A percentile compares a stretch with the other conserved stretches of the same genome.
Evolutionary conservation across 306 rosid species (phyloP).

Genomic region (Aeschynomene evenia): DNA sequence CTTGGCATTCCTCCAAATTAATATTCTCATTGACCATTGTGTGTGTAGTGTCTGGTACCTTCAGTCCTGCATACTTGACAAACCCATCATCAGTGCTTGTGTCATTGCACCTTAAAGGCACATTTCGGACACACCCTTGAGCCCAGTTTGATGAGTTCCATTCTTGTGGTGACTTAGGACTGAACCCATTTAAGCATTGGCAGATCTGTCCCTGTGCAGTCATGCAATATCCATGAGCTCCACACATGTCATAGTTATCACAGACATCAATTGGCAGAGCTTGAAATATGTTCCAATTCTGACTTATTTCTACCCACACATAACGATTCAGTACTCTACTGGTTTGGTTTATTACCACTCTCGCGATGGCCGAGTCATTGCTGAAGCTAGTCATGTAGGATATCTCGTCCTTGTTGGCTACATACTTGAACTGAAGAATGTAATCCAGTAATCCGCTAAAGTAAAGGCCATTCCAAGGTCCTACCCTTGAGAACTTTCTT

Average conservation of each 20-base stretch:
- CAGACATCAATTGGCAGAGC: slow-evolving; percentile 33
- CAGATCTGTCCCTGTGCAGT: slow-evolving; percentile 20
- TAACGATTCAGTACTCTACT: neutral
- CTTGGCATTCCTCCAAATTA: slow-evolving; percentile 22
- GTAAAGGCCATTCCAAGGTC: slow-evolving; percentile 40
- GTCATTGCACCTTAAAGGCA: slow-evolving; percentile 24
- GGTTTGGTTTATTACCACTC: slow-evolving; percentile 32
- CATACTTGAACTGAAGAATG: neutral
- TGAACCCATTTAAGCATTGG: slow-evolving; percentile 39
- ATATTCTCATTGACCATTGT: slow-evolving; percentile 28
- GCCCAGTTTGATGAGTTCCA: slow-evolving; percentile 34
- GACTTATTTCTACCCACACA: slow-evolving; percentile 11
- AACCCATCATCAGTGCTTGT: slow-evolving; percentile 33
- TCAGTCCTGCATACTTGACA: slow-evolving; percentile 23
- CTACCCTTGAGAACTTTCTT: slow-evolving; percentile 3
- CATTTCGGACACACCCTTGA: slow-evolving; percentile 34
- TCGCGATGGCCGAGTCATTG: slow-evolving; percentile 24
- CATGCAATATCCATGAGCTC: slow-evolving; percentile 37
- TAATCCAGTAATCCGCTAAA: slow-evolving; percentile 30
- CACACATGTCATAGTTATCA: slow-evolving; percentile 35
- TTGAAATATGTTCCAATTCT: slow-evolving; percentile 27
- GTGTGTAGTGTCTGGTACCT: slow-evolving; percentile 40
- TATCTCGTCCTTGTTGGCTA: slow-evolving; percentile 23
- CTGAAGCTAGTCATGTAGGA: neutral
- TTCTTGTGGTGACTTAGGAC: slow-evolving; percentile 24